phyloP scores from a whole-genome alignment of 164 flowering plant species.

The Stephania cephalantha region DNA sequence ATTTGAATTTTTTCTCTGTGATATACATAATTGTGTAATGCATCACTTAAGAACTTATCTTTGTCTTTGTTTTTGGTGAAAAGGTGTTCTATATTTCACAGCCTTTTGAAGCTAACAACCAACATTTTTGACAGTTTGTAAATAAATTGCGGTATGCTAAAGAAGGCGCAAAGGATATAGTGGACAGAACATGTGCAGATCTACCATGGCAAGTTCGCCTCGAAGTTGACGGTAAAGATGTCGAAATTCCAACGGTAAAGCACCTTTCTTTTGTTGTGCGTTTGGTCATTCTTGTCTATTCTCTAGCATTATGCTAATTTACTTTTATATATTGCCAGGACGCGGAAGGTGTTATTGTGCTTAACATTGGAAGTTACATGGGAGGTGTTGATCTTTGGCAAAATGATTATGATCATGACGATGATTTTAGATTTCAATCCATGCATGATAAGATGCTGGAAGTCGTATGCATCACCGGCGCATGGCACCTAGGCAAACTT shows the following conservation, averaged over 20 bases:
- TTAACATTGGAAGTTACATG: constrained; percentile 76
- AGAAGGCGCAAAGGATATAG: constrained; percentile 74
- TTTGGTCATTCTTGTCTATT: background rate
- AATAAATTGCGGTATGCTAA: constrained; percentile 73
- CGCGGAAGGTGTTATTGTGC: constrained; percentile 68
- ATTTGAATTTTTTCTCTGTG: background rate
- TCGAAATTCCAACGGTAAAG: constrained; percentile 53
- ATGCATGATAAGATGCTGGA: constrained; percentile 76
- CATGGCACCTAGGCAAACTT: constrained; percentile 84
- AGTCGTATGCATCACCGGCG: constrained; percentile 59
- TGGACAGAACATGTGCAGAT: constrained; percentile 75
- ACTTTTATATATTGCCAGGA: constrained; percentile 30
- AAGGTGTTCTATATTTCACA: background rate
- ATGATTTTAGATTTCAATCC: constrained; percentile 50
- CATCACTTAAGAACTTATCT: too few relatives aligned
- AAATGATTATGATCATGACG: constrained; percentile 70
- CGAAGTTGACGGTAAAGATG: constrained; percentile 65
- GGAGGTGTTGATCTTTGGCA: constrained; percentile 82
- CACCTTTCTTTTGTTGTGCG: background rate
- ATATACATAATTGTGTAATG: background rate
- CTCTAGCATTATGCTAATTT: background rate
- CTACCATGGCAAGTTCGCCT: constrained; percentile 73
- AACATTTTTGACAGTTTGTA: constrained; percentile 46
- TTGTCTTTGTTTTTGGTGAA: background rate
- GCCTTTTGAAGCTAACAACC: constrained; percentile 7